phyloP scores from a whole-genome alignment of 2,329 filamentous ascomycete species.

The Colletotrichum gigasporum region DNA sequence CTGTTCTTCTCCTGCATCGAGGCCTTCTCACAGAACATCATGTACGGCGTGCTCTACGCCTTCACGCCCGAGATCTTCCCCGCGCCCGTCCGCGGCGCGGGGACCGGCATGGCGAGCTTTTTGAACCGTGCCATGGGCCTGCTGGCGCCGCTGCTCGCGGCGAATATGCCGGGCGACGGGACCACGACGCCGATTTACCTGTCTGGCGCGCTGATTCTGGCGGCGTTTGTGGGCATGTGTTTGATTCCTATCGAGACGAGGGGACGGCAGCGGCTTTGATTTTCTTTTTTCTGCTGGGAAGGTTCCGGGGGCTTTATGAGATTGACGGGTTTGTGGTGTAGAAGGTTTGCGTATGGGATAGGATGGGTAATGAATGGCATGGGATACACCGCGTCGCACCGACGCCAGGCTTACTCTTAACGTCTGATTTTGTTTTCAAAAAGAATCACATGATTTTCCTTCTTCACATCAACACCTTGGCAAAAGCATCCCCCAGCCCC shows the following conservation, averaged over 20 bases:
- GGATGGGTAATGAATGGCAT: not conserved
- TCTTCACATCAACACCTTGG: constrained; percentile 47
- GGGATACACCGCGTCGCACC: too few species aligned
- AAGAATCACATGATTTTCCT: too few species aligned
- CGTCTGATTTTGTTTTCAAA: not conserved
- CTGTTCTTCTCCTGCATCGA: constrained; percentile 74
- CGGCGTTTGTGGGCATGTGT: constrained; percentile 68
- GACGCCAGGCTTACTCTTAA: too few species aligned
- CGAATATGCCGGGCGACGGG: constrained; percentile 66
- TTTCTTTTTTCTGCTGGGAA: too few species aligned
- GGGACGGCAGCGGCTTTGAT: constrained; percentile 64
- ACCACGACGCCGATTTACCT: constrained; percentile 67
- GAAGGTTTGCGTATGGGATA: not conserved
- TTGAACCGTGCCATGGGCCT: constrained; percentile 75
- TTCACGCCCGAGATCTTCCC: constrained; percentile 84
- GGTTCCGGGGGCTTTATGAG: too few species aligned
- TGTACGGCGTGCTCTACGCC: constrained; percentile 80
- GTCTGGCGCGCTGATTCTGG: constrained; percentile 64
- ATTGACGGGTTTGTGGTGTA: not conserved
- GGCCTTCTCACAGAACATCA: constrained; percentile 79
- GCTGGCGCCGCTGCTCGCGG: constrained; percentile 74
- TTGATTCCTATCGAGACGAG: constrained; percentile 71
- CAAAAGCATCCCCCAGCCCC: constrained; percentile 54
- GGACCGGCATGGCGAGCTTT: constrained; percentile 77
- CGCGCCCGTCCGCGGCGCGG: constrained; percentile 75